Evolutionary conservation across 1,284 basidiomycete species (phyloP).

Genomic region (Ustilago vetiveriae): DNA sequence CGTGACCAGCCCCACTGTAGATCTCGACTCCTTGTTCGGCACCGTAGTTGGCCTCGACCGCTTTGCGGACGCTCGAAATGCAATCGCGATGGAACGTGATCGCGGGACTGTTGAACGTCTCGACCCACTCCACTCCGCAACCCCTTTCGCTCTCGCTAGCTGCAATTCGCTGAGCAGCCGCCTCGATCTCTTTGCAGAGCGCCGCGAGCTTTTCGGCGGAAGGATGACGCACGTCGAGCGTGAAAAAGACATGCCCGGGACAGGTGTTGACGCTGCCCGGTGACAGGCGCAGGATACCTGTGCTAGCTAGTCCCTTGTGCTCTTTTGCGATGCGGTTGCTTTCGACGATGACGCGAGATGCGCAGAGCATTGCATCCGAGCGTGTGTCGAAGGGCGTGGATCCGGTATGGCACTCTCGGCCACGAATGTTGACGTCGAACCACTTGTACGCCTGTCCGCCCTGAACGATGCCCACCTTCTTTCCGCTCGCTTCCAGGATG

Average conservation of each 20-base stretch:
- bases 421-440: slow-evolving; percentile 39
- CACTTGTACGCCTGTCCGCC: slow-evolving; percentile 47
- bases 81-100: slow-evolving; percentile 41
- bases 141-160: slow-evolving; percentile 30
- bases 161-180: slow-evolving; percentile 18
- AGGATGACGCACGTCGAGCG: slow-evolving; percentile 38
- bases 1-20: slow-evolving; percentile 47
- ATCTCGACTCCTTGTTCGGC: slow-evolving; percentile 26
- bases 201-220: slow-evolving; percentile 19
- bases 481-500: slow-evolving; percentile 32
- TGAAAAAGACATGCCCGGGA: slow-evolving; percentile 41
- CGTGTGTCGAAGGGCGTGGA: slow-evolving; percentile 40
- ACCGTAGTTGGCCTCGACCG: slow-evolving; percentile 28
- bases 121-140: slow-evolving; percentile 32
- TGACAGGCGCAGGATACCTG: slow-evolving; percentile 39
- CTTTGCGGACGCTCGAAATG: slow-evolving; percentile 33
- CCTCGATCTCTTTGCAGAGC: slow-evolving; percentile 26
- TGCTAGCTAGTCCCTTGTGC: slow-evolving; percentile 31
- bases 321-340: slow-evolving; percentile 41
- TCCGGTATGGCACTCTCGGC: slow-evolving; percentile 39
- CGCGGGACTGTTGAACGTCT: slow-evolving; percentile 37
- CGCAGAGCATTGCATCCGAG: slow-evolving; percentile 44
- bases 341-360: slow-evolving; percentile 37
- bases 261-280: slow-evolving; percentile 45
- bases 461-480: slow-evolving; percentile 35